Conservation (phyloP, 306 rosid genomes). For the Quercus wislizeni region DNA sequence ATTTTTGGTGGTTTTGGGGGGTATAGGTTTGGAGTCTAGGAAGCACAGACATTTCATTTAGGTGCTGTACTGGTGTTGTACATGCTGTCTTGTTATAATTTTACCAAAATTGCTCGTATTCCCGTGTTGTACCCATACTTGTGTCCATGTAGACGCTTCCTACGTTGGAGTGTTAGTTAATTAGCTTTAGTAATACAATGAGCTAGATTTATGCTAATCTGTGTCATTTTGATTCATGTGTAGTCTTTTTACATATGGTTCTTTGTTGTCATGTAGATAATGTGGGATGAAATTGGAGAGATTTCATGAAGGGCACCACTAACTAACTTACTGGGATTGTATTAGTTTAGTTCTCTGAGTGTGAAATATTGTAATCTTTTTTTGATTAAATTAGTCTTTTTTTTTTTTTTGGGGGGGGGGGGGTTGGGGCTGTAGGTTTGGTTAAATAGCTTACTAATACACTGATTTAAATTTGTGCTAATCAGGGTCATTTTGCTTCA, state of each 20-base stretch:
- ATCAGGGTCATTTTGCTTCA: background rate
- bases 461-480: background rate
- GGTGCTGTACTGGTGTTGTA: too few species aligned
- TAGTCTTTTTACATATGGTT: background rate
- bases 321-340: background rate
- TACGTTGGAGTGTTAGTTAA: too few species aligned
- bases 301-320: background rate
- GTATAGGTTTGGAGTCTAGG: too few species aligned
- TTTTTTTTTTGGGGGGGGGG: too few species aligned
- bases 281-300: constrained; percentile 97
- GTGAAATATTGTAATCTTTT: background rate
- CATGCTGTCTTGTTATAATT: too few species aligned
- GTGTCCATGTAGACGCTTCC: too few species aligned
- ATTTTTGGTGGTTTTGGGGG: too few species aligned
- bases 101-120: too few species aligned
- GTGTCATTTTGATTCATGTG: background rate
- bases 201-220: background rate
- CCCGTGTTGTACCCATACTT: too few species aligned
- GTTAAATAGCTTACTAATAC: background rate
- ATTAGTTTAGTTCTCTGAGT: background rate
- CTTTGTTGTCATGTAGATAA: constrained; percentile 29
- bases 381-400: background rate
- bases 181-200: background rate
- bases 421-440: too few species aligned
- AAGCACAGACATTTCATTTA: too few species aligned